Conservation (phyloP, 306 rosid species). For the Ziziphus jujuba region DNA sequence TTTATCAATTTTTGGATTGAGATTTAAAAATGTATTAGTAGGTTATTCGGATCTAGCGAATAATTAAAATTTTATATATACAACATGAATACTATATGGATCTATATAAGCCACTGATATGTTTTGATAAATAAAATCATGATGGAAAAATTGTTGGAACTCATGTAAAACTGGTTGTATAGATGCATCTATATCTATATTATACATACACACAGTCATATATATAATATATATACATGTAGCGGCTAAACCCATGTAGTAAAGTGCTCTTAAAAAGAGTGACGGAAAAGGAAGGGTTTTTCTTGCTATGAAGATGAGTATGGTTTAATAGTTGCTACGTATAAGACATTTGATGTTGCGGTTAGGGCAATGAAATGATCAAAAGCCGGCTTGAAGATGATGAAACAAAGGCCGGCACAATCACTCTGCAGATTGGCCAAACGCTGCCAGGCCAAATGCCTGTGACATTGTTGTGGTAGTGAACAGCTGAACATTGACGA, state of each 20-base stretch:
- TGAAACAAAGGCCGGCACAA: slow-evolving; percentile 38
- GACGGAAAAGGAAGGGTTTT: slow-evolving; percentile 32
- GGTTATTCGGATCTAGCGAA: too few relatives aligned
- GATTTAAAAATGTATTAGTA: too few relatives aligned
- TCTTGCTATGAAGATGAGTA: slow-evolving; percentile 15
- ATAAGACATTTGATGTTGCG: slow-evolving; percentile 45
- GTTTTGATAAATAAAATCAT: too few relatives aligned
- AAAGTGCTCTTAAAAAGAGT: slow-evolving; percentile 58
- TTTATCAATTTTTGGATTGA: too few relatives aligned
- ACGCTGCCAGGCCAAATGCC: slow-evolving; percentile 31
- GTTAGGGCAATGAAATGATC: slow-evolving; percentile 36
- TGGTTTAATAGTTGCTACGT: slow-evolving; percentile 20
- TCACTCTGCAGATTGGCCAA: slow-evolving; percentile 15
- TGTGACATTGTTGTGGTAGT: slow-evolving; percentile 28
- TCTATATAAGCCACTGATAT: too few relatives aligned
- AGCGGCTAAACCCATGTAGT: slow-evolving; percentile 52
- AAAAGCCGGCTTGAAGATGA: slow-evolving; percentile 38
- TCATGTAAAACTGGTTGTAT: too few relatives aligned
- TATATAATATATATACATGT: not conserved
- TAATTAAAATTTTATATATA: too few relatives aligned
- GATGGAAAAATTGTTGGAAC: too few relatives aligned
- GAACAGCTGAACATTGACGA: slow-evolving; percentile 28
- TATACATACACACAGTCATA: not conserved
- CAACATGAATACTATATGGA: too few relatives aligned
- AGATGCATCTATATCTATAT: too few relatives aligned